Base-by-base conservation (phyloP, 441 rosid genomes). In the California macrophylla region DNA sequence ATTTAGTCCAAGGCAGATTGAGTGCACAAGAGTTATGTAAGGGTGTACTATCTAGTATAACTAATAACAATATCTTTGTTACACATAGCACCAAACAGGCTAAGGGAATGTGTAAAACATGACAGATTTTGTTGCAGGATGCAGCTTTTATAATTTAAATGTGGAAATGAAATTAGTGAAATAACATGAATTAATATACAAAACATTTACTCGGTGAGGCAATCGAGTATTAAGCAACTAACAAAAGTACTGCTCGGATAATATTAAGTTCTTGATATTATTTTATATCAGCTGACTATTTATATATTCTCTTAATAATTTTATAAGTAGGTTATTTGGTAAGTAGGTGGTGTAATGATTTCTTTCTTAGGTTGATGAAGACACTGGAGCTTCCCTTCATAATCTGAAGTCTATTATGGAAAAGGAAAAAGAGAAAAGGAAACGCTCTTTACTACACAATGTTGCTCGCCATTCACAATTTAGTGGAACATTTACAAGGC, bases 401-500 rank as follows among this genome's bases (percentile, higher is more conserved):
- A 72, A 80, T 79, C 89, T 95, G 65, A 89, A 86, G 81, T 86
- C 85, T 71, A 82, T 95, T 60, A 89, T 89, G 86, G 85, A 86
- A 73, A 90, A 82, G 75, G 97, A 89, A 82, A 73, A 84, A 80
- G 81, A 73, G 74, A 92, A 82, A 74, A 85, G 80, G 81, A 89
- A 82, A 86, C 87, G 80, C 75, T 83, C 87, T 45, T 83, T 86
- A 74, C 77, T 76, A 61, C 78, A 76, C 26, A 80, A 78, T 66
- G 67, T 76, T 3, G 77, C 64, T 71, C 90, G 89, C 34, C 94
- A 89, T 80, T 90, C 98, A 50, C 95, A 87, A 71, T 90, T 92
- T 77, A 83, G 87, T 75, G 98, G 99, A 80, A 89, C 96, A 71
- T 95, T 90, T 84, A 80, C 94, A 9, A 86, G 97, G 67, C 74